These are phyloP conservation scores for Pseudogymnoascus sp. DNA, from an alignment of 2,329 filamentous ascomycete species.

Conservation along the genomic window DNA sequence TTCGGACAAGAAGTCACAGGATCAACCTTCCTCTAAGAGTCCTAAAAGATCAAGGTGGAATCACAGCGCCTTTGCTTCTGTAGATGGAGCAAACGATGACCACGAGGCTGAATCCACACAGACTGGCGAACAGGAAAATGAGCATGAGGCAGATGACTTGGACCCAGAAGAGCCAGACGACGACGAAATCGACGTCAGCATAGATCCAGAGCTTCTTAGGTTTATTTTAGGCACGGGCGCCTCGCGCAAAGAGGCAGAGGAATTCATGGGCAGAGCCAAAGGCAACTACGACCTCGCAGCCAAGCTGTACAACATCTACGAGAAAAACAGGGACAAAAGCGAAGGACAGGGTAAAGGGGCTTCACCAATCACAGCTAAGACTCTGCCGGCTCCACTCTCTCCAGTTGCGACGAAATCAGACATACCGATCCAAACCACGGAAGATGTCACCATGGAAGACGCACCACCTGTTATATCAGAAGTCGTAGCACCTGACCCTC, in stretches of 20 bases:
- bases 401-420: background rate
- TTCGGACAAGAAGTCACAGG: background rate
- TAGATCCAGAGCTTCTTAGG: background rate
- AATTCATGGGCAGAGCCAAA: background rate
- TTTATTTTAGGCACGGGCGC: background rate
- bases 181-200: background rate
- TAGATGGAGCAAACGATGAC: background rate
- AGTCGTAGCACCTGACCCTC: background rate
- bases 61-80: background rate
- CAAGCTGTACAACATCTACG: background rate
- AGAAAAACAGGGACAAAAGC: background rate
- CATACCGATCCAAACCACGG: background rate
- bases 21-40: background rate
- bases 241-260: background rate
- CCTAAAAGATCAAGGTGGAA: background rate
- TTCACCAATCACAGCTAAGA: background rate
- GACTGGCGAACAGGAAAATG: background rate
- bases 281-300: background rate
- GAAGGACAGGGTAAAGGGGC: background rate
- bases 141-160: background rate
- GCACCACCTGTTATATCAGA: background rate
- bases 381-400: background rate
- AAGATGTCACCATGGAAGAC: background rate
- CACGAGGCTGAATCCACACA: background rate
- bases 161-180: background rate